Evolutionary conservation across 2,329 filamentous ascomycete species (phyloP).

Genomic region (Emergomyces africanus): DNA sequence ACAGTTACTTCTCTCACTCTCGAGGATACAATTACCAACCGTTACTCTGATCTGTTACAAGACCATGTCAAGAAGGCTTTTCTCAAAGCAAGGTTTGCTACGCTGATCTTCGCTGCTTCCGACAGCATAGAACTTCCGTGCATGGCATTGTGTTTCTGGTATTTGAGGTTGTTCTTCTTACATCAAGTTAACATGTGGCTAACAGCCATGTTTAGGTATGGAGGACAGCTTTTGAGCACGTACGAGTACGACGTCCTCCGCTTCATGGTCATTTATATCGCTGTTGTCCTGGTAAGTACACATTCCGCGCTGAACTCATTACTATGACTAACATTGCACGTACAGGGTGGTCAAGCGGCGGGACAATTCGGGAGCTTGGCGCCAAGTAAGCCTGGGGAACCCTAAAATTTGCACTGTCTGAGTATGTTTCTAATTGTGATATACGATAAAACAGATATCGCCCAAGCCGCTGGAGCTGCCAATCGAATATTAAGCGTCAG

Average conservation of each 20-base stretch:
- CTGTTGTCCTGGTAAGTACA: slow-evolving; percentile 38
- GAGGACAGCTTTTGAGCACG: slow-evolving; percentile 44
- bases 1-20: slow-evolving; percentile 60
- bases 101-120: slow-evolving; percentile 54
- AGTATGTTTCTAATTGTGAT: not conserved
- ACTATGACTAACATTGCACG: not conserved
- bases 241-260: slow-evolving; percentile 35
- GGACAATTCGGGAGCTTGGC: slow-evolving; percentile 56
- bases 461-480: slow-evolving; percentile 26
- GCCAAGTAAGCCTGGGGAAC: slow-evolving; percentile 30
- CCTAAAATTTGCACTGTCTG: not conserved
- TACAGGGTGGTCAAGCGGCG: slow-evolving; percentile 50
- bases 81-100: slow-evolving; percentile 48
- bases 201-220: slow-evolving; percentile 44
- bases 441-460: slow-evolving; percentile 14
- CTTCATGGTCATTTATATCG: slow-evolving; percentile 51
- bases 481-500: slow-evolving; percentile 22
- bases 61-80: slow-evolving; percentile 49
- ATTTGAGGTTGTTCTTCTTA: slow-evolving; percentile 3
- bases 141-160: slow-evolving; percentile 51
- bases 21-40: slow-evolving; percentile 49
- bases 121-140: slow-evolving; percentile 53
- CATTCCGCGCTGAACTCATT: not conserved
- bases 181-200: not conserved
- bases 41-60: slow-evolving; percentile 48